Evolutionary conservation across 306 rosid genomes (phyloP).

Genomic region (Bauhinia variegata): DNA sequence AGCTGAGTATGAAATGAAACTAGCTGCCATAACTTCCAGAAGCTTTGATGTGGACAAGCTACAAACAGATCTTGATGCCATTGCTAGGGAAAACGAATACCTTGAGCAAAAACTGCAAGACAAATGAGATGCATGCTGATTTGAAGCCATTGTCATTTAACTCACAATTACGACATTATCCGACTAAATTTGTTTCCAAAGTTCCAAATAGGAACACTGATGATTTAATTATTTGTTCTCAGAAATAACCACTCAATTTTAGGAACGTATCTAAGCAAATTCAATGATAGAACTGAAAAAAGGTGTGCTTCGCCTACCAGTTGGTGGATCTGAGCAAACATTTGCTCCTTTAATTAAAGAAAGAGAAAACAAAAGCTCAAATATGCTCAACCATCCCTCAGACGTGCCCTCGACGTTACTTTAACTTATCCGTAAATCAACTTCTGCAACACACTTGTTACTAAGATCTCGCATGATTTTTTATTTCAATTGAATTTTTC

Average conservation of each 20-base stretch:
- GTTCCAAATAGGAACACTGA: constrained; percentile 3
- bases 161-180: constrained; percentile 8
- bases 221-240: not conserved
- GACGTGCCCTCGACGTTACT: too few species aligned
- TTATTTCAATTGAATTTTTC: too few species aligned
- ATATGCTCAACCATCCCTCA: too few species aligned
- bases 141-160: not conserved
- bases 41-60: constrained; percentile 56
- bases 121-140: constrained; percentile 19
- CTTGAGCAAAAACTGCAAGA: constrained; percentile 44
- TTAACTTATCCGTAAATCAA: constrained; percentile 57
- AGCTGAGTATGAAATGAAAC: constrained; percentile 78
- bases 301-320: too few species aligned
- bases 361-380: not conserved
- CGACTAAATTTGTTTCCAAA: not conserved
- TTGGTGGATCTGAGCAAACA: too few species aligned
- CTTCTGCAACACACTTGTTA: constrained; percentile 15
- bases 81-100: constrained; percentile 56
- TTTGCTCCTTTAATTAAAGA: too few species aligned
- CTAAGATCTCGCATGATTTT: not conserved
- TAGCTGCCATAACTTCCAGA: constrained; percentile 54
- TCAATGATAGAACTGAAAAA: not conserved
- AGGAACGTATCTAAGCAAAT: not conserved
- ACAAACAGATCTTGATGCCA: constrained; percentile 62
- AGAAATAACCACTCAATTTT: too few species aligned